Base-by-base conservation (phyloP, 1,284 basidiomycete species). In the Hemileia vastatrix region DNA sequence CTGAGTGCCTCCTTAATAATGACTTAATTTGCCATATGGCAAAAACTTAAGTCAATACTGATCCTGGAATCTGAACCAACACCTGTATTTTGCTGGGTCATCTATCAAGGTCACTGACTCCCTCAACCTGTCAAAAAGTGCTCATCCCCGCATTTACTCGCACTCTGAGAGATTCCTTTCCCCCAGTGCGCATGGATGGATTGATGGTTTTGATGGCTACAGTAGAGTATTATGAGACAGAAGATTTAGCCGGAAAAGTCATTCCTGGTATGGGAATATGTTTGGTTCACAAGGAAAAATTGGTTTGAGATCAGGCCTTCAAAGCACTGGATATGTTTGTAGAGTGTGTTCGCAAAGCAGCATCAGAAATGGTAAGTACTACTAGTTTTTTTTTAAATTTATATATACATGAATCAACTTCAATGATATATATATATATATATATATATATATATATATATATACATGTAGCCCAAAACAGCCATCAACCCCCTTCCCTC, bases 191-290 rank as follows among this genome's bases (percentile, higher is more conserved):
- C 31, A 90, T 95, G 0, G 94, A 94, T 0, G 95, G 90, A 0
- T 77, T 98, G 47, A 92, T 93, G 89, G 89, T 91, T 13, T 84
- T 97, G 68, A 94, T 92, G 86, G 91, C 93, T 1, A 92, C 90
- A 0, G 84, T 86, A n/a, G 92, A 96, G 33, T 88, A 86, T 65
- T 98, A 90, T 68, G 91, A 88, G 57, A 76, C 82, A 23, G 88
- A 93, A 62, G 92, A 95, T 65, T 74, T 95, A 13, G 90, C 91
- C 0, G 82, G 81, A 1, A 90, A 86, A 72, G 91, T 95, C 0
- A 84, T 96, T 24, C 90, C 92, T 0, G 86, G 83, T 67, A 84
- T 94, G 77, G 80, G 86, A 1, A 85, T 84, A 56, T 81, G 86
- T 0, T 77, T 91, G 70, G 81, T 95, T 9, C 92, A 95, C 75